phyloP scores from a whole-genome alignment of 805 yeast genomes.

The Komagataella ulmi region DNA sequence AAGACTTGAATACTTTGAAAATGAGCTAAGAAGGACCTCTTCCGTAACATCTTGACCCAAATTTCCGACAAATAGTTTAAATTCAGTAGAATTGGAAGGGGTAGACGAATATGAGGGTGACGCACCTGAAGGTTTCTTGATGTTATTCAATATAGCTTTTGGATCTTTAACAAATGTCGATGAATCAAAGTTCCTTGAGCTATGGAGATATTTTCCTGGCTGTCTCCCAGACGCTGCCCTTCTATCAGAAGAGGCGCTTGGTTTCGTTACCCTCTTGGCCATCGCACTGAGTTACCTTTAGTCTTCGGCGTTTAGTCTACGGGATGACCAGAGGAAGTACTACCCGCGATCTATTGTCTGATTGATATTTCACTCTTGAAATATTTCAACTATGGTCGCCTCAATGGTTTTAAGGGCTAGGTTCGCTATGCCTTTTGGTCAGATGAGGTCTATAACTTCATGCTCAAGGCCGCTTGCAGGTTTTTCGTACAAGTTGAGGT shows the following conservation, averaged over 20 bases:
- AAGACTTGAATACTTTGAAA: conserved; percentile 36
- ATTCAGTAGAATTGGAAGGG: conserved; percentile 33
- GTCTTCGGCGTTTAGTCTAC: background rate
- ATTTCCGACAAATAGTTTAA: conserved; percentile 64
- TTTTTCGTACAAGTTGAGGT: background rate
- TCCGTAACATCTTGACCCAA: conserved; percentile 57
- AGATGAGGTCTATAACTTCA: background rate
- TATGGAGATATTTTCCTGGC: conserved; percentile 28
- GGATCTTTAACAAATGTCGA: conserved; percentile 11
- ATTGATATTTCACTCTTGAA: background rate
- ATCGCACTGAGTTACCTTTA: background rate
- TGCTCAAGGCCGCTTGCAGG: background rate
- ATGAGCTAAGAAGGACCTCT: conserved; percentile 38
- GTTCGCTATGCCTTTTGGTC: background rate
- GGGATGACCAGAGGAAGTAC: background rate
- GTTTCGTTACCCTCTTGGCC: background rate
- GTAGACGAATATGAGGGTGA: conserved; percentile 35
- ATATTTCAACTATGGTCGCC: background rate
- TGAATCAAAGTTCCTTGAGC: conserved; percentile 8
- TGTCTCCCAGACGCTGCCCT: conserved; percentile 38
- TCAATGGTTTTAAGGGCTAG: background rate
- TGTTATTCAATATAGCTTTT: conserved; percentile 8
- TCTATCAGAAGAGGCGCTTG: conserved; percentile 30
- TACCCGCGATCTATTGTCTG: background rate
- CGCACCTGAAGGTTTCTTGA: conserved; percentile 26